Evolutionary conservation across 225 moss, liverwort and hornwort genomes (phyloP), one percentile per base, ranked within the genome.

Genomic region (Lunularia cruciata): DNA sequence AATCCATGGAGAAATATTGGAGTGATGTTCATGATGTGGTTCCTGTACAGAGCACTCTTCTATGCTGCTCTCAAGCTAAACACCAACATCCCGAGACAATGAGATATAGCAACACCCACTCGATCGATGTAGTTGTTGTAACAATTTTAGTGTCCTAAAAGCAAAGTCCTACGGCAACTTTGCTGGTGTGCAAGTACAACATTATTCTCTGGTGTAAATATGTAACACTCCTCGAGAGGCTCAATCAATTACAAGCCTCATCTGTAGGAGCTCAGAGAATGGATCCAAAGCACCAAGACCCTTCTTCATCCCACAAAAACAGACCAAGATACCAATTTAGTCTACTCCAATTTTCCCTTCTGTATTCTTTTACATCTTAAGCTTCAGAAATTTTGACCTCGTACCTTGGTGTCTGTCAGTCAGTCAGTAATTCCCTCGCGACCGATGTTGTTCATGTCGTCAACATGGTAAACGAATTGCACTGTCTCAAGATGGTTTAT

Each of bases 11-110:
- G 28, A 12, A 78, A 75, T 57, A 52, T 72, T 7, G 56, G 52
- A 0, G 61, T 78, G 8, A 67, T 82, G 75, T 25, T 70, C 13
- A 6, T 71, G 3, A 47, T 82, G 42, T 56, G 73, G 11, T 55
- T 78, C 27, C 61, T 43, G 8, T 82, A 68, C 63, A 78, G 46
- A 4, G n/a, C 75, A 3, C 67, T 82, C 32, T 82, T 62, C 49
- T 82, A 78, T 5, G 28, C 55, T 19, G 71, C 60, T 18, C 75
- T 82, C 3, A 20, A 72, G 12, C 67, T 67, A 54, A 78, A 56
- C 9, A 49, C 36, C 0, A 68, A 77, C 20, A 30, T 65, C 54
- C 57, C 61, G 26, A 49, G 79, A 55, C 65, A 35, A 10, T 77
- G 70, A 76, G 20, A 18, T n/a, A 4, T 8, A 51, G 5, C 19